A percentile compares a stretch with the other conserved stretches of the same genome.
phyloP scores from a whole-genome alignment of 805 yeast species.

The Zygoascus biomembranicola region DNA sequence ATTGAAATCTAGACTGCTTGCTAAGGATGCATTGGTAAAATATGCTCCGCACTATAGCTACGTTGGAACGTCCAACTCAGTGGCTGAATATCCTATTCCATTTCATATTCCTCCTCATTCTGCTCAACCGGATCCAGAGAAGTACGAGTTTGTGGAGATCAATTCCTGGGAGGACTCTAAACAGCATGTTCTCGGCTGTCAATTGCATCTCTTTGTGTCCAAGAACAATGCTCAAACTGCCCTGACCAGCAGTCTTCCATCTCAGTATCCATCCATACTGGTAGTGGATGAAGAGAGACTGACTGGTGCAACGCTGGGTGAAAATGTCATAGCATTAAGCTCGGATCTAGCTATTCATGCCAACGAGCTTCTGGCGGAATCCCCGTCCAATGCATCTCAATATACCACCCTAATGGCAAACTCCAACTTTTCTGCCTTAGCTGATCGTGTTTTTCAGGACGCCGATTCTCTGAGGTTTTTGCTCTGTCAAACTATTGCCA shows the following conservation, averaged over 20 bases:
- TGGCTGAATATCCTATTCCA: constrained; percentile 24
- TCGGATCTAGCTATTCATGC: constrained; percentile 20
- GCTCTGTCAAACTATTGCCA: constrained; percentile 19
- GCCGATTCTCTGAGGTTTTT: constrained; percentile 11
- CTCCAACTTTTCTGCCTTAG: constrained; percentile 26
- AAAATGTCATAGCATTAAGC: constrained; percentile 10
- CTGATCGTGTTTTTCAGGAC: constrained; percentile 42
- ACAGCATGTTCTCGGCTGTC: constrained; percentile 24
- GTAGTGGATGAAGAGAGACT: constrained; percentile 12
- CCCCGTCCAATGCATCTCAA: constrained; percentile 21
- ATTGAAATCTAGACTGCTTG: constrained; percentile 21
- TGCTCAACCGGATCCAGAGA: constrained; percentile 16
- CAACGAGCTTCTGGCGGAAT: constrained; percentile 17
- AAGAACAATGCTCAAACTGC: constrained; percentile 13
- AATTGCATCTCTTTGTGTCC: constrained; percentile 20
- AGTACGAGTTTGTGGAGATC: constrained; percentile 25
- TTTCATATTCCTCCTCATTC: constrained; percentile 13
- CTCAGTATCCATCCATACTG: constrained; percentile 19
- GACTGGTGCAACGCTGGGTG: constrained; percentile 5
- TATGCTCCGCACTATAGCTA: constrained; percentile 23
- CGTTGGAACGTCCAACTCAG: constrained; percentile 26
- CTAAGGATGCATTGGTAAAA: constrained; percentile 26
- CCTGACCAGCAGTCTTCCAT: constrained; percentile 10
- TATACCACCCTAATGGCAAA: constrained; percentile 33
- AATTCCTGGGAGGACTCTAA: constrained; percentile 21